Evolutionary conservation across 257 asterid species (phyloP), one percentile per base, ranked within the genome.

Genomic region (Solanum sparsipilum): DNA sequence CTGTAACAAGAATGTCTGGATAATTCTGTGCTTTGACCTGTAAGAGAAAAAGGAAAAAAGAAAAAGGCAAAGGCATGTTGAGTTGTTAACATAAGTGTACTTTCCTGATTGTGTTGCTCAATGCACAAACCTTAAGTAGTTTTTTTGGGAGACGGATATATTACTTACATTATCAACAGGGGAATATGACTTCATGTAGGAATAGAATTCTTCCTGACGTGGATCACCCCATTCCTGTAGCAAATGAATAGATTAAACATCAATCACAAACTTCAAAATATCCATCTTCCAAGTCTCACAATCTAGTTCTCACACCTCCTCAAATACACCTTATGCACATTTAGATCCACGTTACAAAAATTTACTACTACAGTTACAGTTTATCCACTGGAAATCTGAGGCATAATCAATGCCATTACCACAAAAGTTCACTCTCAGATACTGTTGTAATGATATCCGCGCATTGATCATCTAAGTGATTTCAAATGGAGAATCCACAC

Each of bases 151-250:
- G 89, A 31, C 25, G 85, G 87, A 86, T 36, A 23, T 46, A 73
- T 70, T 63, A 90, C 97, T 91, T 89, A 95, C 99, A 75, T 97
- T 96, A 91, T 97, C 99, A 81, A 97, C 96, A 35, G 99, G 99
- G 78, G 99, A 97, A 90, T 96, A 97, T 1, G 99, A 96, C 93
- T 96, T 96, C 96, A 97, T 95, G 89, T 94, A 95, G 92, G 86
- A 94, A 91, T 97, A 97, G 86, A 92, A 96, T 93, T 97, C 98
- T 87, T 97, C 95, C 89, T 94, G 91, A 44, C 99, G 97, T 88
- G 99, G 99, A 92, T 97, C 99, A 73, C 99, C 98, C 99, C 99
- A 96, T 93, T 97, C 99, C 99, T 97, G 95, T 87, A 88, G 86
- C 88, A 87, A 87, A 87, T 82, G 89, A 68, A 91, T 46, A 88